These are phyloP conservation scores for Ustilago tritici DNA, from an alignment of 1,284 basidiomycete species.

Conservation along the genomic window DNA sequence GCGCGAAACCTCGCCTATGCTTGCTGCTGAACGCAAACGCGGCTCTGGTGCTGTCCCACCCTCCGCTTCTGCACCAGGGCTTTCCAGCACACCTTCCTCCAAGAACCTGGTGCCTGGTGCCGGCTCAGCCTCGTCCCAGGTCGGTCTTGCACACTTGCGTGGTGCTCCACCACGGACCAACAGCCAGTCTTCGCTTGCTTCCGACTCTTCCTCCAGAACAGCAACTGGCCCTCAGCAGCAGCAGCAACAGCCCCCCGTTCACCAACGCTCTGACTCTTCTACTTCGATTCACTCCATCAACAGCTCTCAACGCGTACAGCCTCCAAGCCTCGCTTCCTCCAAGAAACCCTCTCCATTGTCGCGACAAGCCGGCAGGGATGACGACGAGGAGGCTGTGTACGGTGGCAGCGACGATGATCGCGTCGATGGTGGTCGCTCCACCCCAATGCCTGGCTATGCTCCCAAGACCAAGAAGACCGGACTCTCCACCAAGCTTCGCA, in stretches of 20 bases:
- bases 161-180: conserved; percentile 44
- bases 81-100: conserved; percentile 8
- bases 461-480: conserved; percentile 58
- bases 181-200: conserved; percentile 44
- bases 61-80: conserved; percentile 28
- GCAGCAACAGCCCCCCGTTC: conserved; percentile 8
- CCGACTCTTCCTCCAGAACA: conserved; percentile 32
- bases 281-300: conserved; percentile 39
- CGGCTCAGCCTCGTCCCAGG: conserved; percentile 31
- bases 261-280: conserved; percentile 40
- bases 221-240: conserved; percentile 16
- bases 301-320: conserved; percentile 25
- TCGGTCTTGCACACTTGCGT: conserved; percentile 45
- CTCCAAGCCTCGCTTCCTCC: conserved; percentile 22
- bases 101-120: conserved; percentile 14
- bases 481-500: conserved; percentile 60
- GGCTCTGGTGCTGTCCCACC: conserved; percentile 21
- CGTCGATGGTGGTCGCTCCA: conserved; percentile 50
- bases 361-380: conserved; percentile 48
- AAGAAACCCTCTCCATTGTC: conserved; percentile 65
- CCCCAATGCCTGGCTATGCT: conserved; percentile 52
- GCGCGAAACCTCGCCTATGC: conserved; percentile 48
- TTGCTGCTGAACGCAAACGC: conserved; percentile 43
- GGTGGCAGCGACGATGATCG: conserved; percentile 62
- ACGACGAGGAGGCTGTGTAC: conserved; percentile 56